Base-by-base conservation (phyloP, 75 land plant genomes). In the Sequoiadendron giganteum region DNA sequence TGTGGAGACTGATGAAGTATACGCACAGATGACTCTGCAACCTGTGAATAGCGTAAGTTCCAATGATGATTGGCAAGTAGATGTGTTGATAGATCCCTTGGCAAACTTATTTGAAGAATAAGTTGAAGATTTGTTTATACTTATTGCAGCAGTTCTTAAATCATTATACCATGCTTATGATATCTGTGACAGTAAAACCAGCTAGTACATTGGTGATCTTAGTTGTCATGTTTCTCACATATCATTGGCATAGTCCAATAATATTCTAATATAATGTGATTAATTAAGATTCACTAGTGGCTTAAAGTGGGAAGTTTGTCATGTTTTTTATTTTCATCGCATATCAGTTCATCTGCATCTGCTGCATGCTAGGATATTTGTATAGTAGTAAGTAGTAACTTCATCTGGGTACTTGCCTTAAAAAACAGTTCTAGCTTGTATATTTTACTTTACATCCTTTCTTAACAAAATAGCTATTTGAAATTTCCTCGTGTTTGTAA, bases 1-100 rank as follows among this genome's bases (percentile, higher is more conserved):
- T 87, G 93, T 90, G 65, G 99, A 98, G 79, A 96, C 99, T 5
- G 99, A 98, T 91, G 99, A 98, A 87, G 95, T 98, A n/a, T 98
- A 90, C 93, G 99, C 99, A 28, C 98, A 96, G 72, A 95, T 98
- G 95, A 94, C 95, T 85, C 96, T 98, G 73, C 99, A 98, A 88
- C 99, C 99, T 18, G 96, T 97, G 80, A 95, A 91, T 48, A 90
- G 93, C 84, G 99, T 98, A 91, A 91, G 93, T 38, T 42, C 6
- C 30, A 45, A 82, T 11, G 42, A 13, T 30, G 1, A 19, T 47
- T n/a, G 28, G 10, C 25, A 30, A 28, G 84, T 47, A 47, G 28
- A 39, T 79, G 21, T 21, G 15, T 28, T 25, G 28, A 7, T 42
- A 2, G 11, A 34, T 79, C n/a, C n/a, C 21, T 79, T 42, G 6